Percentiles rank a stretch among this genome's conserved stretches.
Evolutionary conservation across 2,329 filamentous ascomycete genomes (phyloP).

Genomic region (Cladorrhinum sp.): DNA sequence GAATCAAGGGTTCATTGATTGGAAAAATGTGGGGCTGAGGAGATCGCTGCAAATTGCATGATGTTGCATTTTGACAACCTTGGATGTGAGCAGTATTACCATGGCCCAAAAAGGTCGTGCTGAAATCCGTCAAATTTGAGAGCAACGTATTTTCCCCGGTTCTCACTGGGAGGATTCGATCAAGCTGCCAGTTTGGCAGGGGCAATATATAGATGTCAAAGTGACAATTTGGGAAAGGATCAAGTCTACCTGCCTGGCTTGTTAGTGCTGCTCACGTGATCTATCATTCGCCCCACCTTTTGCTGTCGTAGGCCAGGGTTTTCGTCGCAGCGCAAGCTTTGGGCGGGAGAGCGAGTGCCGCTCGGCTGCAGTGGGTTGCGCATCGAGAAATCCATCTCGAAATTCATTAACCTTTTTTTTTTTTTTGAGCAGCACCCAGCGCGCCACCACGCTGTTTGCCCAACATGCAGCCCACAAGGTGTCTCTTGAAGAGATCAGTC

Average conservation of each 20-base stretch:
- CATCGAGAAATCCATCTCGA: background rate
- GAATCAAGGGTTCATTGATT: too few relatives aligned
- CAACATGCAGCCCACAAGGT: slow-evolving; percentile 66
- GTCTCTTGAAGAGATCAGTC: slow-evolving; percentile 70
- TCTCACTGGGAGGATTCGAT: too few relatives aligned
- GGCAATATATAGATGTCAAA: too few relatives aligned
- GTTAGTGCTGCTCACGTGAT: background rate
- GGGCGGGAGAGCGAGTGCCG: too few relatives aligned
- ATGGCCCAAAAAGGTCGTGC: too few relatives aligned
- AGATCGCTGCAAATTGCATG: too few relatives aligned
- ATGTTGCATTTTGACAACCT: too few relatives aligned
- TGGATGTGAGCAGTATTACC: too few relatives aligned
- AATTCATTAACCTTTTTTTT: background rate
- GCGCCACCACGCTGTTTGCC: slow-evolving; percentile 6
- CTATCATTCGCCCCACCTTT: background rate
- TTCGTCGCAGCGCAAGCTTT: background rate
- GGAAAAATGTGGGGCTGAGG: too few relatives aligned
- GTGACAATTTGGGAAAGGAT: background rate
- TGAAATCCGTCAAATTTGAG: too few relatives aligned
- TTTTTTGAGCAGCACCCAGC: background rate
- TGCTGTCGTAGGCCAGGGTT: background rate
- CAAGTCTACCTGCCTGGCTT: background rate
- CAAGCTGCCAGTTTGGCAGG: too few relatives aligned
- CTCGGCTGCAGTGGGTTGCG: background rate
- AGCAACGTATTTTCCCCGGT: too few relatives aligned